Evolutionary conservation across 805 yeast genomes (phyloP), one percentile per base, ranked within the genome.

Genomic region (Pichia thaimueangensis): DNA sequence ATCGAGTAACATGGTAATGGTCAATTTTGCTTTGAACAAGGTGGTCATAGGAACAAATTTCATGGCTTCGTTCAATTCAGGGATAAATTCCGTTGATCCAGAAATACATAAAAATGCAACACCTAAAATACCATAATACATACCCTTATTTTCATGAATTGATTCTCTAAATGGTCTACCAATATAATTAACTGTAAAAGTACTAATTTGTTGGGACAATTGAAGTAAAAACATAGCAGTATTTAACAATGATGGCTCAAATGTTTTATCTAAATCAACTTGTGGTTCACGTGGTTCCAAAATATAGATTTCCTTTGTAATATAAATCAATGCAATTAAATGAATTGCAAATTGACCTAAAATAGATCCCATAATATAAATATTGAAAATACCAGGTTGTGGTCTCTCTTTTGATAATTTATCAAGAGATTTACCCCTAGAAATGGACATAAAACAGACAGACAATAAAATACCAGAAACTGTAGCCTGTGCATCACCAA

Each of bases 401-500:
- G 98, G 98, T 69, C 98, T 82, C 63, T 87, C 86, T 63, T 83
- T 86, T 6, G 96, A 86, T 50, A 93, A 72, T 63, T 87, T 84
- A 49, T 91, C 85, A 42, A 89, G 68, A 25, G 97, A 91, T 55
- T 81, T 82, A 59, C 97, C 96, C 58, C 96, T 82, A 16, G 97
- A 89, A 56, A 93, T 87, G 39, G 95, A 86, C 63, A 88, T 73
- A 78, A 93, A 93, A 71, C 98, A 93, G 48, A 88, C 93, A 45
- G 95, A 82, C 60, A 93, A 72, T 56, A 93, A 73, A 50, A 93
- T 62, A 47, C 98, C 98, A n/a, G 96, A 86, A 41, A 85, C 82
- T 16, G 97, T 91, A n/a, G 95, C 87, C 70, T 93, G 98, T 25
- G 87, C 94, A 65, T 93, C 98, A 56, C 98, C 97, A 63, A 91